phyloP scores from a whole-genome alignment of 2,329 filamentous ascomycete genomes.

The Pyricularia pennisetigena region DNA sequence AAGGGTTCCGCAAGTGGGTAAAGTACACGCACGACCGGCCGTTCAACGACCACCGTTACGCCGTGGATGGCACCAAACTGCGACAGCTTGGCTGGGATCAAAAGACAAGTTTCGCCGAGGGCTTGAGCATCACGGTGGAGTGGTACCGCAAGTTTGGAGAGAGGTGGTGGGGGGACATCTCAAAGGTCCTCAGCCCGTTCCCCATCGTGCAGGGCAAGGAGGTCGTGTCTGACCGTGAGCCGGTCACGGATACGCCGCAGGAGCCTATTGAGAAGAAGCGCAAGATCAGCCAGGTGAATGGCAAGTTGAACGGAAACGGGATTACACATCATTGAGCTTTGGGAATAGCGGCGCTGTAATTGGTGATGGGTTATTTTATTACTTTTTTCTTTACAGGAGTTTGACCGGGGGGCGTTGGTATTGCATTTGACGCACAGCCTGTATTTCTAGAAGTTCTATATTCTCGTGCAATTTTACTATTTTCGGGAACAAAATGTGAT shows the following conservation, averaged over 20 bases:
- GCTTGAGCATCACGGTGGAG: slow-evolving; percentile 53
- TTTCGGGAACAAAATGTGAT: background rate
- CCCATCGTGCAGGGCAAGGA: slow-evolving; percentile 47
- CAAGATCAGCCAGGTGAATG: slow-evolving; percentile 2
- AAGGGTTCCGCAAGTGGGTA: slow-evolving; percentile 54
- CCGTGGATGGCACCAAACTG: slow-evolving; percentile 61
- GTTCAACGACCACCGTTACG: slow-evolving; percentile 68
- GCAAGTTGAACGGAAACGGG: background rate
- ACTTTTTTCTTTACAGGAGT: background rate
- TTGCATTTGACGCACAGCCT: background rate
- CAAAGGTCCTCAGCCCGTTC: slow-evolving; percentile 58
- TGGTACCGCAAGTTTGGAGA: slow-evolving; percentile 62
- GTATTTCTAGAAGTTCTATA: background rate
- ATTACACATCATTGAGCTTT: background rate
- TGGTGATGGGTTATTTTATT: background rate
- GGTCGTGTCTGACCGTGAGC: slow-evolving; percentile 41
- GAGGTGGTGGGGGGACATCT: slow-evolving; percentile 64
- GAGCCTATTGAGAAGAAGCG: slow-evolving; percentile 8
- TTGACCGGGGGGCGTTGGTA: background rate
- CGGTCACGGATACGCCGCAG: slow-evolving; percentile 20
- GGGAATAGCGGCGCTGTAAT: background rate
- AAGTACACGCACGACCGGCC: slow-evolving; percentile 69
- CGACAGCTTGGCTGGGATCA: slow-evolving; percentile 59
- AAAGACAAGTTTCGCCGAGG: slow-evolving; percentile 53
- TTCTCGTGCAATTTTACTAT: background rate